Base-by-base conservation (phyloP, 371 early-diverging fungal genomes). In the Mortierella sp. region DNA sequence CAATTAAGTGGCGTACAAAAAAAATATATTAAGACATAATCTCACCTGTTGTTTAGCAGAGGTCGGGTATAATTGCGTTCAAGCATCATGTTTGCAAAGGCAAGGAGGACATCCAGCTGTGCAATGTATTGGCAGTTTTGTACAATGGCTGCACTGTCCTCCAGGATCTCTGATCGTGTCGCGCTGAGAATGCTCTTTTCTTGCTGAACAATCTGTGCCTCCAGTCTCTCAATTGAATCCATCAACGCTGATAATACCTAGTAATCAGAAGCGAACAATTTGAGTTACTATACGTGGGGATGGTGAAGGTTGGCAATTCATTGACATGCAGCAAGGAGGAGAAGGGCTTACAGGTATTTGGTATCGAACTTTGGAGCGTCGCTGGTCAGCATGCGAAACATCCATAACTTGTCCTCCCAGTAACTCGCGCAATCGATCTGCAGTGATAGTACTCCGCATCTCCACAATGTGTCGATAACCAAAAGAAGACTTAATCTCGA, bases 31-130 rank as follows among this genome's bases (percentile, higher is more conserved):
- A 3, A 2, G 13, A 68, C 19, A 24, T 13, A 11, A 0, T 24
- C 44, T 73, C 88, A 92, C 88, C 89, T 89, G 9, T 84, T 80
- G 34, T 91, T 91, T 14, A 96, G 83, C 6, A 80, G 80, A 2
- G 97, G 97, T 24, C 94, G 89, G 5, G 90, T 89, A 79, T 92
- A 95, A 9, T 84, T 81, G 28, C 90, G 80, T 50, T 92, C 90
- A 10, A 80, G 63, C 21, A 94, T 92, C 58, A 93, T 79, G 28
- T 88, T 88, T 9, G 95, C 94, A 84, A 94, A 91, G 0, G 93
- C 88, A 3, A 92, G 85, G 0, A 94, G 83, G 0, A 95, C 93
- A 83, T 97, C 97, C 24, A 96, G 72, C 77, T 96, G 91, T 2
- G 95, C 95, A 31, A 97, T 84, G 6, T 89, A 90, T 50, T 83